Base-by-base conservation (phyloP, 2,329 filamentous ascomycete species). In the Exophiala xenobiotica region DNA sequence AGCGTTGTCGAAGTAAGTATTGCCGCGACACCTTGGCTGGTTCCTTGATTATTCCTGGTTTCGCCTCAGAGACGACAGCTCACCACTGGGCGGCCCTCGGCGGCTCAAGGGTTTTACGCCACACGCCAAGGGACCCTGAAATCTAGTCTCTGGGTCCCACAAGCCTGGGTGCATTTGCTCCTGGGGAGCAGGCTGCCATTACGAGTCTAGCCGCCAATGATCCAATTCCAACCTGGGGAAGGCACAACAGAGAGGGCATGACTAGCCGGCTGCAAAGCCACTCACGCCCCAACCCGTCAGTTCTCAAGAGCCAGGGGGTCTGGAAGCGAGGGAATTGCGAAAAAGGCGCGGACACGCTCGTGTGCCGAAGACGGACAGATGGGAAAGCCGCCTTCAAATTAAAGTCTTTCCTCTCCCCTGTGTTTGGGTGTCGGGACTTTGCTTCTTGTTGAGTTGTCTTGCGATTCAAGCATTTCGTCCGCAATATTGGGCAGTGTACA, bases 321-420 rank as follows among this genome's bases (percentile, higher is more conserved):
- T 22, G 19, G 44, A 46, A 14, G 31, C 31, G 31, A 35, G 31
- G 31, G 31, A 11, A 4, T 4, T 23, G 6, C 26, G 22, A 14
- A 26, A 37, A 47, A 54, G 24, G 33, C 22, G 43, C 43, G 47
- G 48, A 38, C 40, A 42, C 37, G 45, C 19, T 55, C 53, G 48
- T 49, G 53, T 52, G 48, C 53, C 49, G 49, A 56, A 49, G 47
- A 41, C 9, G 49, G 40, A 20, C 18, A 39, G 27, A 33, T 31
- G 20, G 8, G 45, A 49, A 35, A 40, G 22, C 22, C 23, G 38
- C 19, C 46, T 23, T 48, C 4, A 22, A 20, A 20, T 23, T 40
- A 22, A 23, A 40, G 38, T 40, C 38, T 8, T 40, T n/a, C 12
- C 22, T n/a, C 19, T 23, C 23, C 18, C 38, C 19, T 14, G 20